Base-by-base conservation (phyloP, 2,329 filamentous ascomycete species). In the Colletotrichum horii region DNA sequence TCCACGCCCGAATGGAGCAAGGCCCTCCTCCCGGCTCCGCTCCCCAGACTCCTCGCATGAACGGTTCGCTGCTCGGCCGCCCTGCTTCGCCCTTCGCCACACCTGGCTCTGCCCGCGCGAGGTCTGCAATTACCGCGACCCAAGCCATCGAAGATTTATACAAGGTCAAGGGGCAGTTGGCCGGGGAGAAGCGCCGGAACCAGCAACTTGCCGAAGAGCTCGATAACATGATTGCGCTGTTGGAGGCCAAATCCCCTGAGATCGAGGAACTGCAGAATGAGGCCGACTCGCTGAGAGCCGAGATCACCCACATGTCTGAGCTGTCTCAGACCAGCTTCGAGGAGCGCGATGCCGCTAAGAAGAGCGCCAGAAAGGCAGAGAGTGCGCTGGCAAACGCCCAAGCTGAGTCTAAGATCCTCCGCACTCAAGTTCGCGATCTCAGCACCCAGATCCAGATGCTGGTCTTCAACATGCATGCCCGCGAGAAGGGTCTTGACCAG, bases 371-470 rank as follows among this genome's bases (percentile, higher is more conserved):
- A 78, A 96, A 94, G 84, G 94, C 93, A 69, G 93, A 97, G 82
- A 91, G 91, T n/a, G 91, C 95, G 72, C 89, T 96, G 71, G 89
- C 88, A 28, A 91, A 88, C 1, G 87, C 89, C 0, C 89, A 92
- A 76, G 88, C 91, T 2, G 96, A 98, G 84, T 89, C 91, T 36
- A 93, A 94, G 76, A 95, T 98, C 52, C 88, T 98, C 28, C 94
- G 94, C 67, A 94, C 96, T 78, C 96, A 98, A 82, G 88, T 98
- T 11, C 94, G 96, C 38, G 97, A 98, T 83, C 90, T 98, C 24
- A 96, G 96, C 80, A 93, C 94, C 1, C 96, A 99, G 83, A 92
- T 98, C 78, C 97, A 98, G 83, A 93, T 98, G 81, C 90, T 99
- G 8, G 90, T 98, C 6, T 94, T 97, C 84, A 96, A 98, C 83